Percentiles rank a stretch among this genome's conserved stretches.
phyloP scores from a whole-genome alignment of 352 stramenopile species.

The Phytopythium helicoides region DNA sequence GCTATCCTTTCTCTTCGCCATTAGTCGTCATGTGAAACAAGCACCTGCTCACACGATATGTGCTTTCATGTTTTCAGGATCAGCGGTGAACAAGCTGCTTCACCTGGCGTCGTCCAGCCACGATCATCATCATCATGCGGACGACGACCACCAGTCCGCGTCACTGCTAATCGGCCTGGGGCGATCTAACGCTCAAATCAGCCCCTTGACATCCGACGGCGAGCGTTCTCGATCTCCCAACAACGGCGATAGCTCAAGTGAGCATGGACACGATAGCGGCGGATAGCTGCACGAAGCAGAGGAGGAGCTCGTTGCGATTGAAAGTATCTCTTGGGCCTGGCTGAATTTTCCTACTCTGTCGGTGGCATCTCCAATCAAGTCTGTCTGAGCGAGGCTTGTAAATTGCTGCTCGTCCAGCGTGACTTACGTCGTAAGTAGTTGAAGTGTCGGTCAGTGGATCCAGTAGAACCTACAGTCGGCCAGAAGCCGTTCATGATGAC shows the following conservation, averaged over 20 bases:
- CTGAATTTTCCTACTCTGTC: too few species aligned
- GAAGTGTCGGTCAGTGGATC: too few species aligned
- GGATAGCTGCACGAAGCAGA: background rate
- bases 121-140: slow-evolving; percentile 1
- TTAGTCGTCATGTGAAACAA: too few species aligned
- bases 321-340: too few species aligned
- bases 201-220: background rate
- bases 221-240: slow-evolving; percentile 1
- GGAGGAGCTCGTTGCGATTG: background rate
- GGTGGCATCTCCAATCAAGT: too few species aligned
- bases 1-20: background rate
- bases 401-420: too few species aligned
- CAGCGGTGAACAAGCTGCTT: slow-evolving; percentile 29
- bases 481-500: too few species aligned
- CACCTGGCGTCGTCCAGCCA: slow-evolving; percentile 17
- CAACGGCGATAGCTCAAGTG: background rate
- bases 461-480: too few species aligned
- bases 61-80: too few species aligned
- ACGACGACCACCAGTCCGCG: slow-evolving; percentile 49
- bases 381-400: too few species aligned
- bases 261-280: background rate
- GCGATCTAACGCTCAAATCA: slow-evolving; percentile 13
- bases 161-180: slow-evolving; percentile 56
- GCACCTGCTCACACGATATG: too few species aligned
- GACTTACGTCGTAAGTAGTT: too few species aligned